Base-by-base conservation (phyloP, 345 rosid genomes). In the Atalantia buxifolia region DNA sequence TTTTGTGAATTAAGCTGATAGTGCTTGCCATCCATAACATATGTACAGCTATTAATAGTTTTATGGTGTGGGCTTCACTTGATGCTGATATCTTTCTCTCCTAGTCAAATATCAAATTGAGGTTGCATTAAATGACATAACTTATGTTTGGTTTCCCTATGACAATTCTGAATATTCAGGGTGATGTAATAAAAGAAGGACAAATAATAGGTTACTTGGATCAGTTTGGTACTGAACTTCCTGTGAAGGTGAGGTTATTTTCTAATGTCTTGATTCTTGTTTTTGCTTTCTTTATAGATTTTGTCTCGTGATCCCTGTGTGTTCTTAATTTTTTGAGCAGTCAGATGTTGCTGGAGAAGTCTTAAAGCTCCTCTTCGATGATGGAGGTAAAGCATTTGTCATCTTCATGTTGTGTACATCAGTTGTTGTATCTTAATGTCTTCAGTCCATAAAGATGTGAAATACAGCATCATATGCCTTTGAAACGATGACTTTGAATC, bases 311-410 rank as follows among this genome's bases (percentile, higher is more conserved):
- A 18, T 59, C 24, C 24, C n/a, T 66, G 21, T 75, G n/a, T 72
- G 60, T 69, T 74, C 7, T 55, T 77, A 55, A 77, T 82, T 35
- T 62, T 27, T 75, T 85, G 88, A 86, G 78, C 97, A 96, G 99
- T 90, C 99, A 1, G 94, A 90, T 84, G 92, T 88, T 62, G 93
- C 93, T 72, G 99, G 98, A 59, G 95, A 92, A 87, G 90, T 94
- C 83, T 78, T 96, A 56, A 94, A 92, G 93, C 79, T 96, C 80
- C 91, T 96, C 71, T 84, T 89, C 28, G 80, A 88, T 69, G 97
- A 94, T 60, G 98, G 97, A 94, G 98, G 99, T 96, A 90, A 31
- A 77, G 38, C 70, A 67, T 74, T 71, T 16, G n/a, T 50, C 67
- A 9, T 72, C 75, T 50, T 64, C 63, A 72, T 74, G 31, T 21